Evolutionary conservation across 768 basidiomycete species (phyloP), one percentile per base, ranked within the genome.

Genomic region (Melanogaster broomeanus): DNA sequence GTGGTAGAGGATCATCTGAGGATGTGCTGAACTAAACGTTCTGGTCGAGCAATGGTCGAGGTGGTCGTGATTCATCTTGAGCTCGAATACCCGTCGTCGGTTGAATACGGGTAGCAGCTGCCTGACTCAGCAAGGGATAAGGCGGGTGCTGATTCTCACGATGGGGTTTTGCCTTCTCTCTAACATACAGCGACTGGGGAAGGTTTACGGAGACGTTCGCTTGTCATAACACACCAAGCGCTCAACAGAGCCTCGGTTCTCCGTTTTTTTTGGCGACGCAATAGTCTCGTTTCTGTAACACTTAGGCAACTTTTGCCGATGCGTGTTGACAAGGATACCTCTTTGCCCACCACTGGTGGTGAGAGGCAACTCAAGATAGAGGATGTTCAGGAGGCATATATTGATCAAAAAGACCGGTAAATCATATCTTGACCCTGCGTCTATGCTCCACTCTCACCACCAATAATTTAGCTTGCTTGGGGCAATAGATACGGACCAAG

Each of bases 401-500:
- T 90, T 58, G 82, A 83, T 61, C 81, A 84, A 58, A 88, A 87
- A 69, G 83, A 91, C 63, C 76, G 82, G 93, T 90, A 61, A 59
- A 83, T 74, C 16, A 21, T 22, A 18, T 19, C 8, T 30, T 19
- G 15, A 1, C 16, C 13, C 35, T 3, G 7, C 10, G 6, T 45
- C 35, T 12, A 7, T 4, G 6, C 9, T 30, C n/a, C 44, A 28
- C 30, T 25, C 47, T 50, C 44, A 51, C 27, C 27, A 4, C 48
- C 22, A n/a, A 50, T n/a, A 7, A 34, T 35, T 30, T 24, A 61
- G 62, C 24, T 76, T 97, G 51, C 78, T 91, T 27, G 75, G 74
- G 45, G 93, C 89, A n/a, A 82, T 97, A 57, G 83, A 87, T 60
- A 75, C 81, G n/a, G 0, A 84, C 93, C 33, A 80, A 83, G 60